A percentile compares a stretch with the other conserved stretches of the same genome.
phyloP scores from a whole-genome alignment of 306 rosid genomes.

The Bauhinia variegata region DNA sequence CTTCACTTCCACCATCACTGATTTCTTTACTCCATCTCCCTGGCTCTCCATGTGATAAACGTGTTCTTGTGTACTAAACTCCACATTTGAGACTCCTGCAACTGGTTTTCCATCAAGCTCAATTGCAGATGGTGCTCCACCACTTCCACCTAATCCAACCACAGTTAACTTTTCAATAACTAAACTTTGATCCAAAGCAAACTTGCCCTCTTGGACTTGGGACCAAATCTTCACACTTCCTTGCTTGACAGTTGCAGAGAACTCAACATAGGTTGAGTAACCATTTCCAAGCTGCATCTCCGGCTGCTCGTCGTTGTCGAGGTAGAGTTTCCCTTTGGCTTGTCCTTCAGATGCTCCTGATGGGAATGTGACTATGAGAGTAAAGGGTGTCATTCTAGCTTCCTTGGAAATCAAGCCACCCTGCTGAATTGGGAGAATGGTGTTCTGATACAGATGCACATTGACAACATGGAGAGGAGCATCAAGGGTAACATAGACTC shows the following conservation, averaged over 20 bases:
- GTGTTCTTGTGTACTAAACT: slow-evolving; percentile 53
- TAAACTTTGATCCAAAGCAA: slow-evolving; percentile 77
- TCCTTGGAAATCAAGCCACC: slow-evolving; percentile 85
- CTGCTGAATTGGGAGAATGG: slow-evolving; percentile 88
- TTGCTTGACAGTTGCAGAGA: slow-evolving; percentile 59
- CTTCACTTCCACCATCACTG: slow-evolving; percentile 63
- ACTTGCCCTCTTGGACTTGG: slow-evolving; percentile 79
- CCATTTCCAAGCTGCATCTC: slow-evolving; percentile 85
- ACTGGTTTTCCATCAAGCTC: slow-evolving; percentile 61
- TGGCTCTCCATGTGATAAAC: slow-evolving; percentile 29
- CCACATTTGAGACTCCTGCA: slow-evolving; percentile 35
- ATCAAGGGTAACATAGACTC: slow-evolving; percentile 64
- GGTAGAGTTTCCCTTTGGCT: slow-evolving; percentile 82
- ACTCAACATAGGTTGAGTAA: slow-evolving; percentile 63
- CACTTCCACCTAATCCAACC: slow-evolving; percentile 67
- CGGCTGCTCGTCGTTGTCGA: slow-evolving; percentile 77
- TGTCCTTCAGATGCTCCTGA: slow-evolving; percentile 61
- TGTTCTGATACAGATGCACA: slow-evolving; percentile 85
- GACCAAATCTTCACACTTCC: slow-evolving; percentile 87
- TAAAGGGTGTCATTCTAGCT: slow-evolving; percentile 83
- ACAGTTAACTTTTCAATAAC: slow-evolving; percentile 67
- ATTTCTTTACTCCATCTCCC: slow-evolving; percentile 51
- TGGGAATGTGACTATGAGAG: slow-evolving; percentile 70
- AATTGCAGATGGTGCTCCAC: slow-evolving; percentile 53
- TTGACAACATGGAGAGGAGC: slow-evolving; percentile 87